Base-by-base conservation (phyloP, 78 protist species). In the Mastigamoeba balamuthi region DNA sequence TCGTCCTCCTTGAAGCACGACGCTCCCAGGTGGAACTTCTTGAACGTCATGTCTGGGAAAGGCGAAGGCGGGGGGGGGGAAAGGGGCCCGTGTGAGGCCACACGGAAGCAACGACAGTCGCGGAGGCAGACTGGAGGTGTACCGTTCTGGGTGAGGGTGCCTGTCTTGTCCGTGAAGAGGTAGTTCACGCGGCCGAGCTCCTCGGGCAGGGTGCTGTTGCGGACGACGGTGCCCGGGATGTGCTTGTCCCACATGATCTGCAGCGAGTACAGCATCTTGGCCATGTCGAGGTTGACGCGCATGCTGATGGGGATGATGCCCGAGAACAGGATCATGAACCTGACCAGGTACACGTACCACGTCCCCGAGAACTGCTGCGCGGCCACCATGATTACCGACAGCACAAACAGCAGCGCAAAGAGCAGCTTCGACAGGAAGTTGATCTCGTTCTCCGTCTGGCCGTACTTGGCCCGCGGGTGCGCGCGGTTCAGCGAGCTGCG, bases 161-260 rank as follows among this genome's bases (percentile, higher is more conserved):
- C 99, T 3, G 99, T 97, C 86, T 97, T 97, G 84, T 97, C 99
- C 23, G 95, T 65, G 39, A 96, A 83, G n/a, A 97, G 72, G 68
- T 88, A 97, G 53, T 81, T 76, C 33, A 97, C 69, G 36, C 98
- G 74, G 7, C 99, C 99, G 27, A 97, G 91, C 76, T 97, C 98
- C 73, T 97, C 99, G 3, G 99, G 97, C 27, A 97, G 80, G 28
- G 89, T 91, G 30, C 91, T 75, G 17, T 91, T 87, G 28, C 98
- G 75, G 9, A 93, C 97, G 4, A 90, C 69, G 8, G 91, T 75
- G 28, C 86, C 91, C 43, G 83, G 58, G 17, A 48, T 48, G 17
- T 48, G 17, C 17, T 48, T 48, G 58, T 48, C 58, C 58, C 58
- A 48, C 70, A 66, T 66, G 23, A 66, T 66, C 9, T 30, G 37